A percentile compares a stretch with the other conserved stretches of the same genome.
Conservation (phyloP, 2,329 filamentous ascomycete species). For the Chalaropsis ovoidea region DNA sequence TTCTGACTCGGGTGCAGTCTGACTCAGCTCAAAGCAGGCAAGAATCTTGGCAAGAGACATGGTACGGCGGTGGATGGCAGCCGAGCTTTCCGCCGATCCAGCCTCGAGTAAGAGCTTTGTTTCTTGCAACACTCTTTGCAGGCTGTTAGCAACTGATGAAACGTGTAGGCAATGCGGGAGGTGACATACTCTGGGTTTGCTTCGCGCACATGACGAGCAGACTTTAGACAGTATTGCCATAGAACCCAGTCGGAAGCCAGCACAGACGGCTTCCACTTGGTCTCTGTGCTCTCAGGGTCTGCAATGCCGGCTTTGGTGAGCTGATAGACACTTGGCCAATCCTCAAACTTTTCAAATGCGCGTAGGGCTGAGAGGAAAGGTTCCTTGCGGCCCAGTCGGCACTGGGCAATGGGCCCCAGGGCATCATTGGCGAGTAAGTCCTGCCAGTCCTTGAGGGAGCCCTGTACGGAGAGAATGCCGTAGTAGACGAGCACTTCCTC, state of each 20-base stretch:
- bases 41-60: conserved; percentile 35
- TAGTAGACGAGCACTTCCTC: conserved; percentile 45
- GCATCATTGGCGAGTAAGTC: conserved; percentile 35
- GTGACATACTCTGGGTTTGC: conserved; percentile 22
- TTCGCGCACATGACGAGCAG: conserved; percentile 28
- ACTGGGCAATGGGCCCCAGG: conserved; percentile 38
- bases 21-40: conserved; percentile 32
- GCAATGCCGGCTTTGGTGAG: conserved; percentile 39
- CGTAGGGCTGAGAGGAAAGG: conserved; percentile 37
- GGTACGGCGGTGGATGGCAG: conserved; percentile 36
- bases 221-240: conserved; percentile 32
- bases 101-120: conserved; percentile 31
- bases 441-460: conserved; percentile 35
- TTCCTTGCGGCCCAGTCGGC: conserved; percentile 40
- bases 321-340: conserved; percentile 38
- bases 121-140: conserved; percentile 29
- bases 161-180: conserved; percentile 24
- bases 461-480: conserved; percentile 38
- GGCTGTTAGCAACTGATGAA: neutral
- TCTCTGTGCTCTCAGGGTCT: conserved; percentile 32
- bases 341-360: conserved; percentile 33
- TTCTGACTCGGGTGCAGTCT: neutral
- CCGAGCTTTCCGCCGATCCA: conserved; percentile 29
- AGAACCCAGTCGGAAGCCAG: conserved; percentile 38
- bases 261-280: conserved; percentile 34